Evolutionary conservation across 2,329 filamentous ascomycete species (phyloP).

Genomic region (Leptographium flavum): DNA sequence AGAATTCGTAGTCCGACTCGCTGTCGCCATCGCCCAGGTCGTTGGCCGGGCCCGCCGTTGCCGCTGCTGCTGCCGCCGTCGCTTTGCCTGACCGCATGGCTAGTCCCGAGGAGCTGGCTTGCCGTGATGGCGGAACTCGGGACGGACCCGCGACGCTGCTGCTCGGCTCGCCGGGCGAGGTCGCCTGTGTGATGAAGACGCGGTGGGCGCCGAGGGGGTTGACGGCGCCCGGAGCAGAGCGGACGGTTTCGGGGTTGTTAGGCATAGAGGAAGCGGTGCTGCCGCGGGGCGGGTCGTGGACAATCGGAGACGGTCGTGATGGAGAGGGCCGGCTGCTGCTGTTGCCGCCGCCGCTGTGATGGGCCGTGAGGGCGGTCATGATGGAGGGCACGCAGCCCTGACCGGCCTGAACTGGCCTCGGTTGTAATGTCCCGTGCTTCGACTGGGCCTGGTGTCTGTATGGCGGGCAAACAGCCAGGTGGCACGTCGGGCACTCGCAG

Average conservation of each 20-base stretch:
- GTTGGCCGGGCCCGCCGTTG: constrained; percentile 13
- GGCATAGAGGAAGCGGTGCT: constrained; percentile 1
- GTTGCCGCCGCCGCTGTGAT: too few relatives aligned
- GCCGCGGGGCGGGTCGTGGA: neutral
- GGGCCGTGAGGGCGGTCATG: neutral
- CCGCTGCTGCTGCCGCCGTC: constrained; percentile 26
- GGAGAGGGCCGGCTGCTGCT: neutral
- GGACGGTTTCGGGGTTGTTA: constrained; percentile 3
- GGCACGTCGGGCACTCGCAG: neutral
- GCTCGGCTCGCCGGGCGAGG: neutral
- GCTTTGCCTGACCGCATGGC: constrained; percentile 28
- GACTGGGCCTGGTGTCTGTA: neutral
- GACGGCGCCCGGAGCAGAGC: neutral
- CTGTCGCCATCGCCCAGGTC: constrained; percentile 13
- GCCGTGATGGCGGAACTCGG: neutral
- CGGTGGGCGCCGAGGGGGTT: constrained; percentile 4
- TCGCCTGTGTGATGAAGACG: neutral
- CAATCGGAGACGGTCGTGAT: neutral
- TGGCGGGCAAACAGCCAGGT: neutral
- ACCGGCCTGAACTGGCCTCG: neutral
- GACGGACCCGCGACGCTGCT: neutral
- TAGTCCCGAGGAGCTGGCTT: neutral
- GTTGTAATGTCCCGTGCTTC: neutral
- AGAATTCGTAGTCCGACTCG: constrained; percentile 12
- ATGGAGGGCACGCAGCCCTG: neutral